Percentiles rank a stretch among this genome's conserved stretches.
Conservation (phyloP, 2,329 filamentous ascomycete species). For the Colletotrichum graminicola region DNA sequence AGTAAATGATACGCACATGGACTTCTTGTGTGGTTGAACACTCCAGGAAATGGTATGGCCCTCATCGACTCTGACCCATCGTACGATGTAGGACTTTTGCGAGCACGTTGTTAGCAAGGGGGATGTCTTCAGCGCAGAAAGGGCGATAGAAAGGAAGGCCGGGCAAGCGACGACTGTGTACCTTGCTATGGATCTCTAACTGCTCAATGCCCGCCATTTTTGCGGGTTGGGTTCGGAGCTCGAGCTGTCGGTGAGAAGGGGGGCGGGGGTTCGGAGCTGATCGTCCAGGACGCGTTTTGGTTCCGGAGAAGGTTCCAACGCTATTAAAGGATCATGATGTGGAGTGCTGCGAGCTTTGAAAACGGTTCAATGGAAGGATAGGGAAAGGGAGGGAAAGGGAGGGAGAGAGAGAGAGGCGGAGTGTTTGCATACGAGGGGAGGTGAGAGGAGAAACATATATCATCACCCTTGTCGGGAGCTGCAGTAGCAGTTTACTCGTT, state of each 20-base stretch:
- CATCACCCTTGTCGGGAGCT: constrained; percentile 11
- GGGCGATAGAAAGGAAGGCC: constrained; percentile 20
- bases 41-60: constrained; percentile 97
- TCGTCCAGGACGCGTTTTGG: not conserved
- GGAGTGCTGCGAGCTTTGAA: constrained; percentile 15
- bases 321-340: constrained; percentile 33
- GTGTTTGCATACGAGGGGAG: constrained; percentile 34
- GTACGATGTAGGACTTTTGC: constrained; percentile 91
- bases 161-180: constrained; percentile 56
- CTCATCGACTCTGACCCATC: constrained; percentile 93
- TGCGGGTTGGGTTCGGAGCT: constrained; percentile 23
- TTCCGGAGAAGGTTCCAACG: constrained; percentile 9
- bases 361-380: constrained; percentile 27
- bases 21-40: constrained; percentile 97
- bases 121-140: not conserved
- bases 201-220: constrained; percentile 95
- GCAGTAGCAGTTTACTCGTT: constrained; percentile 7
- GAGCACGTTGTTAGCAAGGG: constrained; percentile 34
- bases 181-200: constrained; percentile 97
- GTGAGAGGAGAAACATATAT: constrained; percentile 37
- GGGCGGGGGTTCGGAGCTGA: not conserved
- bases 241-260: constrained; percentile 12
- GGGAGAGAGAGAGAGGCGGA: constrained; percentile 16
- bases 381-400: constrained; percentile 12
- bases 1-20: constrained; percentile 70